Percentiles rank a stretch among this genome's conserved stretches.
These are phyloP conservation scores for Torulaspora microellipsoides DNA, from an alignment of 805 yeast species.

Conservation along the genomic window DNA sequence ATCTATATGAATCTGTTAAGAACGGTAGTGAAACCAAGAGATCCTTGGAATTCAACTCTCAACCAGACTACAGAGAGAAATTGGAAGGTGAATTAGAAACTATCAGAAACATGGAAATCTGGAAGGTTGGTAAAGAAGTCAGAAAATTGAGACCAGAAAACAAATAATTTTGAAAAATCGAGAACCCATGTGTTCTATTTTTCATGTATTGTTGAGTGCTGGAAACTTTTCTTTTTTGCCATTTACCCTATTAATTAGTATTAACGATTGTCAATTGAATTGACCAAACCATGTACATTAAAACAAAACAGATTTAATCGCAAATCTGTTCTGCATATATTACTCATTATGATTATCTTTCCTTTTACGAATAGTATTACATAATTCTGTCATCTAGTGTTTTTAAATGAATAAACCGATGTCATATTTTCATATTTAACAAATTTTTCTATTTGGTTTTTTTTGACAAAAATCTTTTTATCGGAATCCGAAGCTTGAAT, in stretches of 20 bases:
- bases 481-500: no score
- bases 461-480: no score
- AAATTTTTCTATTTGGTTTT: no score
- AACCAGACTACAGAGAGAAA: slow-evolving; percentile 94
- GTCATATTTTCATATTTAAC: slow-evolving; percentile 1
- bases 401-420: slow-evolving; percentile 21
- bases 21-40: slow-evolving; percentile 97
- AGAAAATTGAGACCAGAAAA: slow-evolving; percentile 99
- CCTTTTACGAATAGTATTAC: slow-evolving; percentile 3
- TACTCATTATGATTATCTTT: background rate
- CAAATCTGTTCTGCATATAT: background rate
- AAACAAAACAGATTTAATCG: background rate
- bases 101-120: slow-evolving; percentile 98
- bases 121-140: slow-evolving; percentile 99
- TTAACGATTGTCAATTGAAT: slow-evolving; percentile 28
- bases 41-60: slow-evolving; percentile 97
- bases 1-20: slow-evolving; percentile 90
- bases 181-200: background rate
- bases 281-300: slow-evolving; percentile 26
- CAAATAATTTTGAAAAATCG: slow-evolving; percentile 50
- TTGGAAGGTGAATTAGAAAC: slow-evolving; percentile 88
- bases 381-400: slow-evolving; percentile 10
- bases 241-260: slow-evolving; percentile 3
- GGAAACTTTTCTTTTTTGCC: slow-evolving; percentile 10
- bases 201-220: slow-evolving; percentile 1